Conservation (phyloP, 306 rosid genomes). For the Senna siamea region DNA sequence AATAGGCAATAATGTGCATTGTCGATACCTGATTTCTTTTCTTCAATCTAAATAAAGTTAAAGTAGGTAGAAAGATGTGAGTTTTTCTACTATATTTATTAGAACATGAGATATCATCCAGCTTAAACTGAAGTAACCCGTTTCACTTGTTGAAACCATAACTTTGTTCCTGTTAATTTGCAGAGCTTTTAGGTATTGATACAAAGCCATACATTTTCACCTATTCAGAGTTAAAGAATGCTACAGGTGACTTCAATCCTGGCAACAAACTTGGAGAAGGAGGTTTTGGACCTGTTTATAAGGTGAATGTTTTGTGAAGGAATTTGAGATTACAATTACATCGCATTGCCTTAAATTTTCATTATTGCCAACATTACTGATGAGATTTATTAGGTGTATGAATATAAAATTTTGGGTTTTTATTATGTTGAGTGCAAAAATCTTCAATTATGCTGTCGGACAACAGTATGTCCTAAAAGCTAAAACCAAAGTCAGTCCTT, state of each 20-base stretch:
- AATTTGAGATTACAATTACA: not conserved
- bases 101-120: not conserved
- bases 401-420: not conserved
- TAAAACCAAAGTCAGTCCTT: not conserved
- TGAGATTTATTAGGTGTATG: not conserved
- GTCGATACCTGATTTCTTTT: conserved; percentile 1
- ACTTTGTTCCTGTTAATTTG: conserved; percentile 35
- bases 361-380: not conserved
- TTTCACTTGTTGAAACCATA: conserved; percentile 12
- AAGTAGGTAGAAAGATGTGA: not conserved
- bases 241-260: conserved; percentile 66
- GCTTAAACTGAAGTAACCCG: not conserved
- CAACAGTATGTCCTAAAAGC: not conserved
- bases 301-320: conserved; percentile 47
- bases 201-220: conserved; percentile 69
- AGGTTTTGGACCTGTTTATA: conserved; percentile 87
- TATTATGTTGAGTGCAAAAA: not conserved
- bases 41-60: conserved; percentile 1
- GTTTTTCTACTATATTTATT: not conserved
- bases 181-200: conserved; percentile 76
- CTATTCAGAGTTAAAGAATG: conserved; percentile 61
- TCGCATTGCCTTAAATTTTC: not conserved
- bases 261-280: conserved; percentile 82
- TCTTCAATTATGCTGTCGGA: not conserved
- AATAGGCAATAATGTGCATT: not conserved